Percentiles rank a stretch among this genome's conserved stretches.
These are phyloP conservation scores for Warburgia ugandensis DNA, from an alignment of 164 flowering plant species.

Conservation along the genomic window DNA sequence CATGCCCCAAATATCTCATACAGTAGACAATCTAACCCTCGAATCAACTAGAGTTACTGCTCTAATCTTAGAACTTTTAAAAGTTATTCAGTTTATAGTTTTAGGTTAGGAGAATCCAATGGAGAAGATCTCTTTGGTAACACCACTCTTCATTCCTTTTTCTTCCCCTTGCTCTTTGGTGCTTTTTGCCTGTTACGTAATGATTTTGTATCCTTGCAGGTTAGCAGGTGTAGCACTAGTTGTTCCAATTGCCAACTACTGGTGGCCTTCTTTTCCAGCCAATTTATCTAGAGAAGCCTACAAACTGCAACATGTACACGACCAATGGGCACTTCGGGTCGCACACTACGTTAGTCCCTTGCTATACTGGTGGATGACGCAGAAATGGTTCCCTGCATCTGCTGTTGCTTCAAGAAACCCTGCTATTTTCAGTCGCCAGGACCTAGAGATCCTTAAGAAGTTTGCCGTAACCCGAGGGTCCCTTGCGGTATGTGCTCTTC, in stretches of 20 bases:
- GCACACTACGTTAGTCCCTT: conserved; percentile 28
- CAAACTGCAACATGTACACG: conserved; percentile 14
- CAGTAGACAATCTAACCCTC: too few species aligned
- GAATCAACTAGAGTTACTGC: too few species aligned
- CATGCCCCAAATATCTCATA: too few species aligned
- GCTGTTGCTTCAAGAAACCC: conserved; percentile 13
- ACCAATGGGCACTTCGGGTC: conserved; percentile 22
- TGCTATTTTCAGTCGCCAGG: conserved; percentile 16
- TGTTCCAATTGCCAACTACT: conserved; percentile 33
- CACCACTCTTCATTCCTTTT: too few species aligned
- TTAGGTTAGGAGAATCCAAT: too few species aligned
- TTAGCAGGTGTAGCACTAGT: conserved; percentile 35
- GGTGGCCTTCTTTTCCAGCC: conserved; percentile 41
- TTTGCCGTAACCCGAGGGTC: background rate
- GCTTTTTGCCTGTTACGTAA: too few species aligned
- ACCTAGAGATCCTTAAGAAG: conserved; percentile 5
- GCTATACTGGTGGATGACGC: conserved; percentile 36
- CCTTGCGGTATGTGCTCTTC: too few species aligned
- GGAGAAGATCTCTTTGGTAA: too few species aligned
- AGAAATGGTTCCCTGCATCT: conserved; percentile 33
- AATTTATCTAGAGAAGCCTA: conserved; percentile 11
- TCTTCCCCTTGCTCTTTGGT: too few species aligned
- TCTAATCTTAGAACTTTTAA: too few species aligned
- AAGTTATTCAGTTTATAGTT: too few species aligned
- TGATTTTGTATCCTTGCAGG: too few species aligned